Evolutionary conservation across 2,329 filamentous ascomycete genomes (phyloP), one percentile per base, ranked within the genome.

Genomic region (Dothideomycetes sp.): DNA sequence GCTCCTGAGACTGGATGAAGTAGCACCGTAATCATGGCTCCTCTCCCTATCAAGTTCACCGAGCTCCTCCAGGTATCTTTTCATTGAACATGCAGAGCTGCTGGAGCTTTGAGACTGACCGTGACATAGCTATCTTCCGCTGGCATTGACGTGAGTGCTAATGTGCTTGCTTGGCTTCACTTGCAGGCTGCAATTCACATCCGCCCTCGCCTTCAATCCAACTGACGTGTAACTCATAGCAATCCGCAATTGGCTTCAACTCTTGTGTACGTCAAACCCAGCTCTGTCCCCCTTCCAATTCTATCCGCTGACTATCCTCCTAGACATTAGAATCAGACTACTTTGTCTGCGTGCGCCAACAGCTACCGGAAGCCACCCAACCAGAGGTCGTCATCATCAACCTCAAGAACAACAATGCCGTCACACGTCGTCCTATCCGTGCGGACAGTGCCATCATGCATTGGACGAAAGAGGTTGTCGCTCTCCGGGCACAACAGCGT

Each of bases 401-500:
- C 65, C 81, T 98, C 59, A 95, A 96, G 68, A 93, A 95, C 68
- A 80, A 80, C 69, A 95, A 94, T 77, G 89, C 91, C 70, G 79
- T 95, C 62, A 91, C 86, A 53, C 82, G 84, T 56, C 79, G 89
- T 60, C 86, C 89, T 36, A 98, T 98, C 72, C 96, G 94, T 72
- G 91, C 91, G 57, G 91, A 98, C 69, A 96, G 88, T 77, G 91
- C 93, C 55, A 94, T 98, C 61, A 96, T 98, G 91, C 91, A 98
- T 76, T 94, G 86, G 85, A 81, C 75, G 53, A 84, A 82, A 61
- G 86, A 94, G 63, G 85, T 98, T 61, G 96, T 98, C 57, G 91
- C 93, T 47, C 76, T 98, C 52, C 94, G 94, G 68, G 89, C 91
- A 36, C 86, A 95, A 63, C 83, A 82, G 48, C 77, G 87, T 59